phyloP scores from a whole-genome alignment of 139 green algal genomes.

The Eudorina sp. region DNA sequence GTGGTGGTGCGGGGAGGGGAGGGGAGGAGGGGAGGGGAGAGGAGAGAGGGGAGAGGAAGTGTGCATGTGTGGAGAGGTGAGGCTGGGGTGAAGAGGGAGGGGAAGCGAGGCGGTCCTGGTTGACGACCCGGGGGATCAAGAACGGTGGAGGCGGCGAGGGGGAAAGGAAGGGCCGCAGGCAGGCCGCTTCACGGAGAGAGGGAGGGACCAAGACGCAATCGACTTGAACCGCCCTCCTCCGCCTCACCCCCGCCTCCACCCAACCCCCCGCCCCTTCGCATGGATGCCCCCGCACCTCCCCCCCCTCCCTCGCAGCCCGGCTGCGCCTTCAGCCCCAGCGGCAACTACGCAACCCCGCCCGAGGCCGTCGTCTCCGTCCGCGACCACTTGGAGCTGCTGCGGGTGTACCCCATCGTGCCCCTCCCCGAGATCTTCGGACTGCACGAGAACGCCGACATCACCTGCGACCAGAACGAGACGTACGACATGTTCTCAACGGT shows the following conservation, averaged over 20 bases:
- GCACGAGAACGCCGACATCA: constrained; percentile 88
- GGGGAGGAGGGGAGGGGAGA: no score
- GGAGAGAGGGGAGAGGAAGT: no score
- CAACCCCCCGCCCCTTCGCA: background rate
- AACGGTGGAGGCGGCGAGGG: no score
- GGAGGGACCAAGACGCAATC: no score
- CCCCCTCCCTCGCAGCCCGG: constrained; percentile 12
- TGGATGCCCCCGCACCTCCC: background rate
- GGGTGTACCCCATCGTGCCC: constrained; percentile 70
- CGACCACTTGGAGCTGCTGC: constrained; percentile 47
- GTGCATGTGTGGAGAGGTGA: no score
- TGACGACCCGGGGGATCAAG: no score
- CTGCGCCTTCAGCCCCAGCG: constrained; percentile 49
- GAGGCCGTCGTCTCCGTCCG: background rate
- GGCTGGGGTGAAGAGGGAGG: no score
- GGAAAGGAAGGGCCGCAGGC: no score
- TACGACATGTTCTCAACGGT: constrained; percentile 84
- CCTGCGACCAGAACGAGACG: constrained; percentile 85
- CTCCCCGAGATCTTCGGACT: constrained; percentile 84
- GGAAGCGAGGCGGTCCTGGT: no score
- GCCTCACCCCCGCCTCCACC: background rate
- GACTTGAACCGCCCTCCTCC: background rate
- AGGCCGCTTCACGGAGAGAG: no score
- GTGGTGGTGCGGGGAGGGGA: no score
- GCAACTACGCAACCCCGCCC: constrained; percentile 58